Evolutionary conservation across 2,329 filamentous ascomycete species (phyloP).

Genomic region (Rosellinia necatrix): DNA sequence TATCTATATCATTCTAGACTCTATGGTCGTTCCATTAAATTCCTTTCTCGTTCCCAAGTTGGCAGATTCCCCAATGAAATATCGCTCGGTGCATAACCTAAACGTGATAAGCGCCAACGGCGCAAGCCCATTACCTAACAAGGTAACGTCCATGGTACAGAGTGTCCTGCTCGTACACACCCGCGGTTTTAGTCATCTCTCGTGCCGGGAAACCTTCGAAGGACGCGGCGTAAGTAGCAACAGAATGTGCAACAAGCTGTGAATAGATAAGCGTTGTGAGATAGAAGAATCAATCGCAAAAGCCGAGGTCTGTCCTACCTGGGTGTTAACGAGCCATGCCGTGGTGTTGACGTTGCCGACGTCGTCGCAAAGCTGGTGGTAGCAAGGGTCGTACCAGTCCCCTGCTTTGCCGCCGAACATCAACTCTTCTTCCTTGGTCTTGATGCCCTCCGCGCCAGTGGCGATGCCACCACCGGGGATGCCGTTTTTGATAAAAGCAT

Average conservation of each 20-base stretch:
- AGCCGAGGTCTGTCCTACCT: conserved; percentile 46
- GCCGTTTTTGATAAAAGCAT: conserved; percentile 46
- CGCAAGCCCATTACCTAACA: conserved; percentile 44
- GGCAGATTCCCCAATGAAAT: too few species aligned
- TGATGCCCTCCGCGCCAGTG: conserved; percentile 65
- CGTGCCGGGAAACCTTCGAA: conserved; percentile 69
- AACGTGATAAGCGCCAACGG: not conserved
- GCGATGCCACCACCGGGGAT: conserved; percentile 68
- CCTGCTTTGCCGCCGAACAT: conserved; percentile 62
- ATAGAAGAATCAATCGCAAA: not conserved
- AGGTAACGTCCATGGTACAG: conserved; percentile 58
- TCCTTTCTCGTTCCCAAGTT: not conserved
- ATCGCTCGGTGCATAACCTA: not conserved
- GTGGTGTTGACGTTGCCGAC: conserved; percentile 61
- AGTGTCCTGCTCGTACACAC: conserved; percentile 42
- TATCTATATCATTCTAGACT: not conserved
- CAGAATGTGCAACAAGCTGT: conserved; percentile 70
- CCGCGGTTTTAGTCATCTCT: conserved; percentile 34
- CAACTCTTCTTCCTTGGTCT: conserved; percentile 56
- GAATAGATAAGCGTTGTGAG: not conserved
- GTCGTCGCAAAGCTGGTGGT: conserved; percentile 66
- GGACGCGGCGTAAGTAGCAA: conserved; percentile 70
- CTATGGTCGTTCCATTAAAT: not conserved
- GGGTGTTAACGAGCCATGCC: conserved; percentile 65
- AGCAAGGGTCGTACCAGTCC: conserved; percentile 60